Evolutionary conservation across 2,329 filamentous ascomycete genomes (phyloP).

Genomic region (Phialemonium atrogriseum): DNA sequence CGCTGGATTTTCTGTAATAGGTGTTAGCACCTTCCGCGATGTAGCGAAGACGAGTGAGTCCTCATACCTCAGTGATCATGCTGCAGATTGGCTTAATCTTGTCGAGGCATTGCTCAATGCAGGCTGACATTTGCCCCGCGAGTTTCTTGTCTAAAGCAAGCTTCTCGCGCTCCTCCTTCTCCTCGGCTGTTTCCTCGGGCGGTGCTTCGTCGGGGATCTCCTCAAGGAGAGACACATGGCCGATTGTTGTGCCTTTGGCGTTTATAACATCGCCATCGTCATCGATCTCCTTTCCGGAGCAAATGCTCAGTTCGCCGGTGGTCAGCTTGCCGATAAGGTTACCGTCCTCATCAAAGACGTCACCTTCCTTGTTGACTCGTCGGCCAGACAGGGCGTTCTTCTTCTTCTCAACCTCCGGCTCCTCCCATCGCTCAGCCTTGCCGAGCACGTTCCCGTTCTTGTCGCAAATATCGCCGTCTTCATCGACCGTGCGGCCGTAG

Average conservation of each 20-base stretch:
- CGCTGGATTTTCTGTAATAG: slow-evolving; percentile 59
- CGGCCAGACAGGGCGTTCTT: slow-evolving; percentile 44
- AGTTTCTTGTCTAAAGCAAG: slow-evolving; percentile 65
- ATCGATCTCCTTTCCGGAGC: slow-evolving; percentile 62
- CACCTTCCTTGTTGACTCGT: slow-evolving; percentile 49
- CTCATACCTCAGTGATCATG: slow-evolving; percentile 68
- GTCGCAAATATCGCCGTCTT: slow-evolving; percentile 76
- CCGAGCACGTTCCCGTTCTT: slow-evolving; percentile 57
- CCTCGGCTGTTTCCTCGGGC: slow-evolving; percentile 25
- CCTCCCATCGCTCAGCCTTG: slow-evolving; percentile 51
- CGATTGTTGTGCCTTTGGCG: slow-evolving; percentile 56
- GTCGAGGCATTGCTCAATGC: slow-evolving; percentile 72
- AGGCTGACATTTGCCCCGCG: slow-evolving; percentile 64
- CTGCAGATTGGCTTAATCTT: slow-evolving; percentile 78
- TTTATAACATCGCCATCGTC: slow-evolving; percentile 65
- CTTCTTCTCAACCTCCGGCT: slow-evolving; percentile 40
- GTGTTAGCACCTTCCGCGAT: slow-evolving; percentile 12
- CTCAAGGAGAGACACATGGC: slow-evolving; percentile 59
- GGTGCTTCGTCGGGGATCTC: slow-evolving; percentile 36
- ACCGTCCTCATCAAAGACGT: slow-evolving; percentile 49
- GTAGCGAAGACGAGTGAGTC: slow-evolving; percentile 14
- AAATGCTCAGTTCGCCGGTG: slow-evolving; percentile 56
- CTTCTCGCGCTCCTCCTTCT: slow-evolving; percentile 46
- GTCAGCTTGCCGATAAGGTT: slow-evolving; percentile 59
- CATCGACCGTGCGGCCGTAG: slow-evolving; percentile 66